Conservation (phyloP, 495 filamentous ascomycete species). For the Aspergillus egyptiacus region DNA sequence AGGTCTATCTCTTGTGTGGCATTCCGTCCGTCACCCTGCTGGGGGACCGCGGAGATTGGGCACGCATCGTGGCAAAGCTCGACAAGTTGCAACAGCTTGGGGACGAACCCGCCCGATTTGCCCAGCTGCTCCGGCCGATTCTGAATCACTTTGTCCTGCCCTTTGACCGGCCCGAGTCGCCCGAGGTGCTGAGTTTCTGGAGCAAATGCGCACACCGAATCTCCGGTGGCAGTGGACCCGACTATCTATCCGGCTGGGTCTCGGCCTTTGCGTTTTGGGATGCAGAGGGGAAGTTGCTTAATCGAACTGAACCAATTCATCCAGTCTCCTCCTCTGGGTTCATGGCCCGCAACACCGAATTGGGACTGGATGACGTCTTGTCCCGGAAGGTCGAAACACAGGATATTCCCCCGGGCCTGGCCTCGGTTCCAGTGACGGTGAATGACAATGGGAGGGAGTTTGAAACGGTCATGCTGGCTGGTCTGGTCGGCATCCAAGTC, state of each 20-base stretch:
- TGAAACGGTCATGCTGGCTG: conserved; percentile 28
- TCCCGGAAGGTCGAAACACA: conserved; percentile 17
- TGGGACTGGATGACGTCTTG: conserved; percentile 15
- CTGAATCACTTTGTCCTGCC: conserved; percentile 20
- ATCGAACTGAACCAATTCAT: background rate
- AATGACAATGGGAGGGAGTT: conserved; percentile 21
- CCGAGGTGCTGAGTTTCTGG: conserved; percentile 37
- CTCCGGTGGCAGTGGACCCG: conserved; percentile 22
- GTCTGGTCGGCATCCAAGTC: conserved; percentile 23
- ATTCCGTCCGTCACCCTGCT: conserved; percentile 47
- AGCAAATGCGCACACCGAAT: conserved; percentile 19
- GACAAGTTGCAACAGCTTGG: conserved; percentile 35
- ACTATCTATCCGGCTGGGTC: conserved; percentile 40
- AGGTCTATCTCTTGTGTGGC: conserved; percentile 27
- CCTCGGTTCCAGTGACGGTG: conserved; percentile 25
- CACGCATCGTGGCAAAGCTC: conserved; percentile 24
- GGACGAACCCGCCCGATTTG: conserved; percentile 27
- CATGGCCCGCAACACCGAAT: background rate
- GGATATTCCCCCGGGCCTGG: conserved; percentile 21
- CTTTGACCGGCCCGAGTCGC: conserved; percentile 21
- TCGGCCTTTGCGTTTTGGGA: conserved; percentile 46
- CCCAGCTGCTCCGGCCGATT: conserved; percentile 21
- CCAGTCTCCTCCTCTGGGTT: too few relatives aligned
- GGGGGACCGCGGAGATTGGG: conserved; percentile 39
- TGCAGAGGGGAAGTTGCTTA: conserved; percentile 24